Base-by-base conservation (phyloP, 495 filamentous ascomycete species). In the Penicillium simplicissimum region DNA sequence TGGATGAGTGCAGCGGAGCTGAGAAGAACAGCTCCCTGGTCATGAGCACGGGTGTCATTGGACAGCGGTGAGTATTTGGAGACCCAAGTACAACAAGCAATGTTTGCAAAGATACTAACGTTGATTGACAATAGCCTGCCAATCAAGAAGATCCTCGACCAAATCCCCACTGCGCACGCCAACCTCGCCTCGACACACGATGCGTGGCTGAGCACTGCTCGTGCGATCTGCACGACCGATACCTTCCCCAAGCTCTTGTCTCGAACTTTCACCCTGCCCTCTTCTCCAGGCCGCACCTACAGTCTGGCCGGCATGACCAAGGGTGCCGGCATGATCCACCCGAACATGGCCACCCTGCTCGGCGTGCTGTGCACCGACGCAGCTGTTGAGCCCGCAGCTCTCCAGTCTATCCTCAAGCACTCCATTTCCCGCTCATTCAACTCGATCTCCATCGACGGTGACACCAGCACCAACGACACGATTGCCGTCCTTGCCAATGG, bases 261-360 rank as follows among this genome's bases (percentile, higher is more conserved):
- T 19, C 85, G 83, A 58, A 87, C 85, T 5, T 99, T 98, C 76
- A 87, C 78, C 6, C 85, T 99, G 31, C 94, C 94, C 23, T 95
- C 91, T 10, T 90, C 90, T 9, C 87, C 90, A 3, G 75, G 69
- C 58, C 77, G 79, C 9, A 85, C 83, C 42, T 99, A 97, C 79
- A 80, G 83, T 66, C 88, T 99, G 28, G 92, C 90, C 28, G 95
- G 95, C 52, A 97, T 96, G 86, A 96, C 96, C 61, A 99, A 99
- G 77, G 95, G 95, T 48, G 96, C 95, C 14, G 95, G 95, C 67
- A 99, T 99, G 95, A 99, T 99, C 71, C 94, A 97, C 76, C 95
- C 95, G 21, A 97, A 99, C 80, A 97, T 98, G 94, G 95, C 93
- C 45, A 99, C 95, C 0, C 84, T 99, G 40, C 86, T 99, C 33